Conservation (phyloP, 2,329 filamentous ascomycete species). For the Apiospora arundinis region DNA sequence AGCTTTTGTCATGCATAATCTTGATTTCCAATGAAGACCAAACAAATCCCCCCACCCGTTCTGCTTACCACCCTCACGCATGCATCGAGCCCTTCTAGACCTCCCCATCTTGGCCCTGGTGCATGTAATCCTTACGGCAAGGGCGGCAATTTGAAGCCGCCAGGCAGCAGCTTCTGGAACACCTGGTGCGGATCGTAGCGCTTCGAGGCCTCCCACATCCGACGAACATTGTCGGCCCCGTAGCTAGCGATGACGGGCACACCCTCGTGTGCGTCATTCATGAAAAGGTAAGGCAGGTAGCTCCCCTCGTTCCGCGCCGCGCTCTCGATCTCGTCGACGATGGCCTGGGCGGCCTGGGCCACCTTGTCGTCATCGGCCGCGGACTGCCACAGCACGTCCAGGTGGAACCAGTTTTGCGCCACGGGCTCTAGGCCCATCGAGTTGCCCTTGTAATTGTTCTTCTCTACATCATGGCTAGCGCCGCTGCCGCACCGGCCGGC, state of each 20-base stretch:
- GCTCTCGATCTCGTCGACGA: slow-evolving; percentile 29
- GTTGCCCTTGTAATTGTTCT: slow-evolving; percentile 31
- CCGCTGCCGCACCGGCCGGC: slow-evolving; percentile 35
- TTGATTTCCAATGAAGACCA: no score
- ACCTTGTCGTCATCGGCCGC: slow-evolving; percentile 32
- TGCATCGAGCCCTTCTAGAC: no score
- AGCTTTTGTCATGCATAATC: no score
- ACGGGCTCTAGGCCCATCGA: slow-evolving; percentile 37
- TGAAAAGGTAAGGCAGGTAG: slow-evolving; percentile 20
- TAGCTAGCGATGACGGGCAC: slow-evolving; percentile 24
- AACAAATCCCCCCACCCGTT: no score
- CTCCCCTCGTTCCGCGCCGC: background rate
- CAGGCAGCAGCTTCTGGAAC: slow-evolving; percentile 21
- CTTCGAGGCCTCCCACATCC: slow-evolving; percentile 15
- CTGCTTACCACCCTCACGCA: no score
- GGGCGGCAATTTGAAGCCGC: background rate
- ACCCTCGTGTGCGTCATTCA: slow-evolving; percentile 26
- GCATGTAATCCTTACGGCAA: no score
- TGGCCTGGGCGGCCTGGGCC: slow-evolving; percentile 29
- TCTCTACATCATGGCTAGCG: no score
- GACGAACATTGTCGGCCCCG: slow-evolving; percentile 3
- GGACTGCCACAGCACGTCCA: slow-evolving; percentile 37
- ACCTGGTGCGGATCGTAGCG: slow-evolving; percentile 23
- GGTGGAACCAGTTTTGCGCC: slow-evolving; percentile 39
- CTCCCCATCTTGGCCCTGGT: no score